Conservation (phyloP, 140 eudicot species). For the Oenanthe javanica region DNA sequence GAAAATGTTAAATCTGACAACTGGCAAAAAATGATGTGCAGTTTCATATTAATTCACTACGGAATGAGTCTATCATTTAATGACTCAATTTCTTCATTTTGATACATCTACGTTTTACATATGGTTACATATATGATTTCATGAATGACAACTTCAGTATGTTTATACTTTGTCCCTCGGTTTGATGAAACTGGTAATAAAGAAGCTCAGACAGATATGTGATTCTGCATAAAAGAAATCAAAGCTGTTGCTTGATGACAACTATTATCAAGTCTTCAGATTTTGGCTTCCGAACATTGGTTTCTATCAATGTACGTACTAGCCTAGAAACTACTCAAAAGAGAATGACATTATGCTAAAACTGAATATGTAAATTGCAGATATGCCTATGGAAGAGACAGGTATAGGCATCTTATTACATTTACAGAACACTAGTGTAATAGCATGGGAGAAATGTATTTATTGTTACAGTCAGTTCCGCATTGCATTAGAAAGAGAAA, state of each 20-base stretch:
- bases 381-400: not conserved
- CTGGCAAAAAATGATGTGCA: no score
- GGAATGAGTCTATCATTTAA: no score
- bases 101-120: not conserved
- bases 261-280: no score
- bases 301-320: no score
- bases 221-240: no score
- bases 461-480: not conserved
- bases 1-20: no score
- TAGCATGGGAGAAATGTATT: not conserved
- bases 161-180: not conserved
- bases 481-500: not conserved
- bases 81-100: not conserved
- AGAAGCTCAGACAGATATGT: no score
- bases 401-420: not conserved
- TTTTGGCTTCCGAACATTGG: no score
- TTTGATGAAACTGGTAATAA: not conserved
- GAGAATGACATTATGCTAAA: no score
- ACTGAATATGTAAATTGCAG: not conserved
- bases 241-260: slow-evolving; percentile 20
- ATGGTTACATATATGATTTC: not conserved
- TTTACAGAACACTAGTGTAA: not conserved
- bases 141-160: not conserved
- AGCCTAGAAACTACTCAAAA: not conserved
- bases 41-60: no score